phyloP scores from a whole-genome alignment of 2,329 filamentous ascomycete species.

The Lecanicillium sp. region DNA sequence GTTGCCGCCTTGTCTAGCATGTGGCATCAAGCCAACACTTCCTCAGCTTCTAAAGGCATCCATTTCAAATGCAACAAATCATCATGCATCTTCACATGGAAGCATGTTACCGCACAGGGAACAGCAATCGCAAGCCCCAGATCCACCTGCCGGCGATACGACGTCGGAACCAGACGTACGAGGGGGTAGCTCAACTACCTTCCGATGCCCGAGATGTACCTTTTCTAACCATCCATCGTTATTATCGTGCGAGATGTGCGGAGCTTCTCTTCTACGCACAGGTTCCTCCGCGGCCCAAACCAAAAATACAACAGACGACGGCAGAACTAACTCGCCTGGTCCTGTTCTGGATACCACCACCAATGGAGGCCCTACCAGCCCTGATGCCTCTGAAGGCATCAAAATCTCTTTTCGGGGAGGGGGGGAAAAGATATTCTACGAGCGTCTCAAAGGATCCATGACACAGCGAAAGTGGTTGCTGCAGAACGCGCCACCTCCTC shows the following conservation, averaged over 20 bases:
- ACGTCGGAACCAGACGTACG: too few species aligned
- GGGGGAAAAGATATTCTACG: conserved; percentile 83
- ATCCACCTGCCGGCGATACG: too few species aligned
- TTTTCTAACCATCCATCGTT: conserved; percentile 90
- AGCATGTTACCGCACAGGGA: too few species aligned
- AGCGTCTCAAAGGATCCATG: conserved; percentile 78
- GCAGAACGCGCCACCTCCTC: conserved; percentile 80
- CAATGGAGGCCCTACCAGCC: conserved; percentile 21
- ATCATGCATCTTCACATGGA: conserved; percentile 26
- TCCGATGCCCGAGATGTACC: conserved; percentile 79
- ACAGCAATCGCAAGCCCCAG: neutral
- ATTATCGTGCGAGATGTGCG: conserved; percentile 82
- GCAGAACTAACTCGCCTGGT: conserved; percentile 68
- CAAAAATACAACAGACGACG: conserved; percentile 26
- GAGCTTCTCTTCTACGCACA: conserved; percentile 59
- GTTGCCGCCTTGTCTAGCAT: conserved; percentile 80
- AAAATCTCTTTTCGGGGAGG: conserved; percentile 89
- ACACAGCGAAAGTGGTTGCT: conserved; percentile 94
- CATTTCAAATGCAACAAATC: conserved; percentile 63
- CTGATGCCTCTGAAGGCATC: conserved; percentile 63
- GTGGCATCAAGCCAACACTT: conserved; percentile 85
- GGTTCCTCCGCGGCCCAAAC: conserved; percentile 26
- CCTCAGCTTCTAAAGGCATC: conserved; percentile 79
- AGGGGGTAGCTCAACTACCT: conserved; percentile 27
- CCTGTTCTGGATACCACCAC: conserved; percentile 45